Evolutionary conservation across 768 basidiomycete genomes (phyloP).

Genomic region (Cystobasidium tubakii): DNA sequence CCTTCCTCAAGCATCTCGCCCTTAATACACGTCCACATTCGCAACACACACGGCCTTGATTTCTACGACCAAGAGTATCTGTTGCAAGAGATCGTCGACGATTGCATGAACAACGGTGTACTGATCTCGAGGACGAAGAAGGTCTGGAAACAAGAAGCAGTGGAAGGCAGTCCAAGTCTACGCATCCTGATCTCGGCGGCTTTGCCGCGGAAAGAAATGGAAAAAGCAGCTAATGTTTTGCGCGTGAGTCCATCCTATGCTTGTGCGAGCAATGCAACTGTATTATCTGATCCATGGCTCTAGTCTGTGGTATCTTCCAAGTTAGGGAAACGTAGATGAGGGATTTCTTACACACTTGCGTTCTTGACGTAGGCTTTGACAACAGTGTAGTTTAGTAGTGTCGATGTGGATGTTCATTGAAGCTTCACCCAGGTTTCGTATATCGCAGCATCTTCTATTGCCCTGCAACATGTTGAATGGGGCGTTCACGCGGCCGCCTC

Average conservation of each 20-base stretch:
- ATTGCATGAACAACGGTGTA: slow-evolving; percentile 71
- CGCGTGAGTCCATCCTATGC: slow-evolving; percentile 51
- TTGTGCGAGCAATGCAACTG: background rate
- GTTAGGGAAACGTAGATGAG: slow-evolving; percentile 5
- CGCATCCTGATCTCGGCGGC: slow-evolving; percentile 73
- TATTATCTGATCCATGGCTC: background rate
- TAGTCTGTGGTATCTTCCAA: slow-evolving; percentile 15
- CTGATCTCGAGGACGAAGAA: slow-evolving; percentile 78
- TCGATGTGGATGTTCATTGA: too few species aligned
- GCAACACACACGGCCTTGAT: slow-evolving; percentile 53
- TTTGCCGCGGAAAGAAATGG: slow-evolving; percentile 79
- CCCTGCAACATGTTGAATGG: background rate
- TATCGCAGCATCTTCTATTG: too few species aligned
- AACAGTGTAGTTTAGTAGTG: background rate
- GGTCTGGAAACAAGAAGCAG: slow-evolving; percentile 61
- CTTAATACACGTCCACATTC: slow-evolving; percentile 73
- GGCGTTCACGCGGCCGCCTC: background rate
- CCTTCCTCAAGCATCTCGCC: slow-evolving; percentile 81
- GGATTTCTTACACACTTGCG: background rate
- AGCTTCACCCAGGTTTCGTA: too few species aligned
- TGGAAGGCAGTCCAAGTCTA: slow-evolving; percentile 75
- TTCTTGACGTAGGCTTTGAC: too few species aligned
- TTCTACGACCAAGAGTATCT: slow-evolving; percentile 63
- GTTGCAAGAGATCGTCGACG: slow-evolving; percentile 88
- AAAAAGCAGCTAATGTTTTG: slow-evolving; percentile 73